Evolutionary conservation across 768 basidiomycete genomes (phyloP).

Genomic region (Mycena crocata): DNA sequence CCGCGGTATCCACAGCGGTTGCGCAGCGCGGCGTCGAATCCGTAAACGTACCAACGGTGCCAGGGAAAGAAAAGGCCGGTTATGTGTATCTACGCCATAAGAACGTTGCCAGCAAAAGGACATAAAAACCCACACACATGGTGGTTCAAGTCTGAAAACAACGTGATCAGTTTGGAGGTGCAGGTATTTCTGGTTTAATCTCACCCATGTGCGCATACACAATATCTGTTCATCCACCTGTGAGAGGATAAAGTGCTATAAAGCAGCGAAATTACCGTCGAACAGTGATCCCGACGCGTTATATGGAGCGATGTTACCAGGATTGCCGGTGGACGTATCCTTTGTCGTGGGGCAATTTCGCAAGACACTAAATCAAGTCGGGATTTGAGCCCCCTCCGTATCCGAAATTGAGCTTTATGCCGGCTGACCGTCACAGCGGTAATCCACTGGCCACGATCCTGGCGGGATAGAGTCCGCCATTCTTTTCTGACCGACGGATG

Average conservation of each 20-base stretch:
- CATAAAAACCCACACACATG: neutral
- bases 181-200: neutral
- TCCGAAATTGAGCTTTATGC: too few species aligned
- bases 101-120: too few species aligned
- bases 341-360: slow-evolving; percentile 23
- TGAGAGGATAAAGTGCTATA: neutral
- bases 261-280: slow-evolving; percentile 29
- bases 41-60: slow-evolving; percentile 37
- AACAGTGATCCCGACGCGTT: slow-evolving; percentile 35
- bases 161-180: neutral
- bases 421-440: slow-evolving; percentile 19
- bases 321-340: slow-evolving; percentile 22
- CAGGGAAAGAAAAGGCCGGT: slow-evolving; percentile 40
- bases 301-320: slow-evolving; percentile 29
- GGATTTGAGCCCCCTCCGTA: too few species aligned
- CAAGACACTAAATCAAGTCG: slow-evolving; percentile 33
- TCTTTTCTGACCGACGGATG: slow-evolving; percentile 14
- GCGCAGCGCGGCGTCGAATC: slow-evolving; percentile 30
- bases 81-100: slow-evolving; percentile 34
- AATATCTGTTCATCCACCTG: slow-evolving; percentile 20
- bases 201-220: slow-evolving; percentile 37
- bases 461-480: slow-evolving; percentile 10
- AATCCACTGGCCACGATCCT: slow-evolving; percentile 17
- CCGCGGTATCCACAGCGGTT: slow-evolving; percentile 35
- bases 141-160: neutral